phyloP scores from a whole-genome alignment of 495 filamentous ascomycete species.

The Podospora bellae-mahoneyi region DNA sequence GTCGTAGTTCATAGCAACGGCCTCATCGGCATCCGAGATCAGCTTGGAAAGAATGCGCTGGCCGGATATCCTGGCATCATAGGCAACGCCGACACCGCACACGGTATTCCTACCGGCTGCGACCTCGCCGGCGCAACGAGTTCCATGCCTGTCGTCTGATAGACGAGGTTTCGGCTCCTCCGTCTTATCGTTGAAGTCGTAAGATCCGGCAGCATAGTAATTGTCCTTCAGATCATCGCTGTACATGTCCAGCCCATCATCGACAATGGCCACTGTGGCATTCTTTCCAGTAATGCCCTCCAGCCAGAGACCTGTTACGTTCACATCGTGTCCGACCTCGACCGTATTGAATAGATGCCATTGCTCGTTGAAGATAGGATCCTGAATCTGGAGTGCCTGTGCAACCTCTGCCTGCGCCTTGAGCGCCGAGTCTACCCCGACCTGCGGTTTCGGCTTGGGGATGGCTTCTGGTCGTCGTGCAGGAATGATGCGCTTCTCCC shows the following conservation, averaged over 20 bases:
- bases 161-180: constrained; percentile 76
- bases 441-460: constrained; percentile 22
- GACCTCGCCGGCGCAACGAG: constrained; percentile 91
- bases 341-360: constrained; percentile 91
- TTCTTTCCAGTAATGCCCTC: constrained; percentile 91
- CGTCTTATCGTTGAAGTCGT: constrained; percentile 86
- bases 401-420: constrained; percentile 59
- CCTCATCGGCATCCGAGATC: constrained; percentile 93
- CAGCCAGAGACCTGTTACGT: constrained; percentile 88
- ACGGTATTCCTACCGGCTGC: constrained; percentile 85
- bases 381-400: constrained; percentile 63
- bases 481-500: constrained; percentile 72
- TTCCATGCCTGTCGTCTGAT: constrained; percentile 82
- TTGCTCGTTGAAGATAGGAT: constrained; percentile 89
- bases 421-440: constrained; percentile 47
- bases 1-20: constrained; percentile 84
- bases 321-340: constrained; percentile 84
- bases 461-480: constrained; percentile 15
- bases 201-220: constrained; percentile 86
- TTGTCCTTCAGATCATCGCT: constrained; percentile 90
- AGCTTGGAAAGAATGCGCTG: constrained; percentile 85
- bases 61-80: constrained; percentile 82
- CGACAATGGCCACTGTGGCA: constrained; percentile 85
- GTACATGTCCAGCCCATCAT: constrained; percentile 96
- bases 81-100: constrained; percentile 95